A percentile compares a stretch with the other conserved stretches of the same genome.
phyloP scores from a whole-genome alignment of 2,329 filamentous ascomycete species.

The Sporothrix curviconia region DNA sequence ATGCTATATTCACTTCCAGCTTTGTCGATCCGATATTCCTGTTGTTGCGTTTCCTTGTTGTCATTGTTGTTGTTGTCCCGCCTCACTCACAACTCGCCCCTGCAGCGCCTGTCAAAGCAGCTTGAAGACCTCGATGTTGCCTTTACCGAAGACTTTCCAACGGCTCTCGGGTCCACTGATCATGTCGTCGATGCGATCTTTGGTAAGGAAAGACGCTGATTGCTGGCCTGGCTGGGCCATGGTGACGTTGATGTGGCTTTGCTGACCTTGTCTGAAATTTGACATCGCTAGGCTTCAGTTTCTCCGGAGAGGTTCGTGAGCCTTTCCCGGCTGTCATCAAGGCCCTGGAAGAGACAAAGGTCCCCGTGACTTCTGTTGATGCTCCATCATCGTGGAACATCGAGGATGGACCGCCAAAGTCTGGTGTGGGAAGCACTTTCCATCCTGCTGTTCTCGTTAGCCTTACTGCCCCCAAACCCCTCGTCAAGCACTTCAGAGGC shows the following conservation, averaged over 20 bases:
- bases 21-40: neutral
- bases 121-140: conserved; percentile 75
- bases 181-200: conserved; percentile 92
- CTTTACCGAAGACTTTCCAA: conserved; percentile 73
- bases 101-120: conserved; percentile 73
- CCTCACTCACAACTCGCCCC: conserved; percentile 19
- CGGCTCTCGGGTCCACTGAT: conserved; percentile 61
- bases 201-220: conserved; percentile 41
- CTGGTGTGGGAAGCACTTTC: conserved; percentile 72
- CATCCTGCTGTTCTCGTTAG: conserved; percentile 76
- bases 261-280: neutral
- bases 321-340: conserved; percentile 80
- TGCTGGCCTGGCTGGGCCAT: neutral
- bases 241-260: neutral
- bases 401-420: conserved; percentile 70
- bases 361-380: conserved; percentile 84
- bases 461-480: conserved; percentile 86
- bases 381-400: conserved; percentile 95
- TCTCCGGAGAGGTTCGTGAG: conserved; percentile 84
- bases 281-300: conserved; percentile 67
- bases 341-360: conserved; percentile 62
- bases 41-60: neutral
- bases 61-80: neutral
- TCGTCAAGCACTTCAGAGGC: conserved; percentile 76
- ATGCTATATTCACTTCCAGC: no score